Evolutionary conservation across 2,329 filamentous ascomycete species (phyloP).

Genomic region (Colletotrichum salicis): DNA sequence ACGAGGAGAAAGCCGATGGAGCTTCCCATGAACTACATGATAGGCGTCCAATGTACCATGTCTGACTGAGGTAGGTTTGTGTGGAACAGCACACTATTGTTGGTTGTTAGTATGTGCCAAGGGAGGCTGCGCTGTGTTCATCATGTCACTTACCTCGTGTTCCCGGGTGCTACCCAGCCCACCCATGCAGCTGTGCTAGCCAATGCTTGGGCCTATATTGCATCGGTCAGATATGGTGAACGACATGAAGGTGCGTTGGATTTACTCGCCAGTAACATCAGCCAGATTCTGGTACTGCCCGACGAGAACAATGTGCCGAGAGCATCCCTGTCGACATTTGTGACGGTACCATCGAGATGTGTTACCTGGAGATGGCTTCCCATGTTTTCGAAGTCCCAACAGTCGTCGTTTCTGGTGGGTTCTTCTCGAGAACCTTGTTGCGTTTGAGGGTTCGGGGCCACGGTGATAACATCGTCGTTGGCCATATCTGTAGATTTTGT

Average conservation of each 20-base stretch:
- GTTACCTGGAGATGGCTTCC: background rate
- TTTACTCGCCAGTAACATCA: background rate
- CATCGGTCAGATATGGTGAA: background rate
- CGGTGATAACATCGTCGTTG: background rate
- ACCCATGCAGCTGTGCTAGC: conserved; percentile 41
- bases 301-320: background rate
- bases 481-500: background rate
- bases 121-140: background rate
- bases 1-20: conserved; percentile 46
- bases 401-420: background rate
- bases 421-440: background rate
- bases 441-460: background rate
- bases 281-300: background rate
- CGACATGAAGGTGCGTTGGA: background rate
- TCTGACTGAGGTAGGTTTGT: conserved; percentile 45
- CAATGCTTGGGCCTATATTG: background rate
- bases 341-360: background rate
- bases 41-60: conserved; percentile 47
- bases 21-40: conserved; percentile 51
- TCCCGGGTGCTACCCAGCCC: conserved; percentile 49
- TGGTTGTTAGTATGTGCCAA: conserved; percentile 26
- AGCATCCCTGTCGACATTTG: background rate
- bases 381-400: background rate
- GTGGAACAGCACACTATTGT: conserved; percentile 42
- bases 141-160: conserved; percentile 43